Conservation (phyloP, 805 yeast genomes). For the Jamesozyma lodderae region DNA sequence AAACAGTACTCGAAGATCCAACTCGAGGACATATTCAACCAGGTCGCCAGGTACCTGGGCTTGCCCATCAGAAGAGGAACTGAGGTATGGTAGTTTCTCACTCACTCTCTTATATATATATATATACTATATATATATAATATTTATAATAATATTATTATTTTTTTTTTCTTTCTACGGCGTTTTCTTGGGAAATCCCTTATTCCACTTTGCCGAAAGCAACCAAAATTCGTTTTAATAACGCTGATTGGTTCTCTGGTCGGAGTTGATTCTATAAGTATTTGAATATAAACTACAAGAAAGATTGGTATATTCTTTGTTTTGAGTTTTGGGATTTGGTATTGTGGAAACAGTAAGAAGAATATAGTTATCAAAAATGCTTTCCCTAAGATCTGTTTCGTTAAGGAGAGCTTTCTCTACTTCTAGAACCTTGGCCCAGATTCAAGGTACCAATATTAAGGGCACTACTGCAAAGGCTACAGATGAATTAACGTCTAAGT, state of each 20-base stretch:
- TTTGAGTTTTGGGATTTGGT: too few species aligned
- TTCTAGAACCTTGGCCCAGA: neutral
- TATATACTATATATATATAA: too few species aligned
- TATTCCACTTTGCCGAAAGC: slow-evolving; percentile 76
- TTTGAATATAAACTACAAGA: too few species aligned
- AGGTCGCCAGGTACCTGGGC: slow-evolving; percentile 63
- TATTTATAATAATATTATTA: neutral
- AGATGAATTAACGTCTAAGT: slow-evolving; percentile 31
- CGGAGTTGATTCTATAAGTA: too few species aligned
- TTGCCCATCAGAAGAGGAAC: slow-evolving; percentile 44
- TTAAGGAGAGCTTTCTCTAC: slow-evolving; percentile 3
- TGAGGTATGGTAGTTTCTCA: slow-evolving; percentile 43
- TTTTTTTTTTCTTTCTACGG: too few species aligned
- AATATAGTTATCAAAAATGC: too few species aligned
- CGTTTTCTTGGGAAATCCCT: too few species aligned
- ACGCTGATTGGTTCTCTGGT: slow-evolving; percentile 88
- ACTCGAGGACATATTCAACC: slow-evolving; percentile 47
- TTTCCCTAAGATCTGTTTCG: slow-evolving; percentile 1
- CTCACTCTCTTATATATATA: too few species aligned
- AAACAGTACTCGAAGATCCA: slow-evolving; percentile 37
- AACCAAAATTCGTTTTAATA: slow-evolving; percentile 87
- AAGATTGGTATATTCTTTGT: too few species aligned
- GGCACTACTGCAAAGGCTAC: slow-evolving; percentile 3
- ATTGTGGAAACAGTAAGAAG: too few species aligned
- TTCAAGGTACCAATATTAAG: slow-evolving; percentile 5